A percentile compares a stretch with the other conserved stretches of the same genome.
Evolutionary conservation across 495 filamentous ascomycete species (phyloP).

Genomic region (Cryomyces minteri): DNA sequence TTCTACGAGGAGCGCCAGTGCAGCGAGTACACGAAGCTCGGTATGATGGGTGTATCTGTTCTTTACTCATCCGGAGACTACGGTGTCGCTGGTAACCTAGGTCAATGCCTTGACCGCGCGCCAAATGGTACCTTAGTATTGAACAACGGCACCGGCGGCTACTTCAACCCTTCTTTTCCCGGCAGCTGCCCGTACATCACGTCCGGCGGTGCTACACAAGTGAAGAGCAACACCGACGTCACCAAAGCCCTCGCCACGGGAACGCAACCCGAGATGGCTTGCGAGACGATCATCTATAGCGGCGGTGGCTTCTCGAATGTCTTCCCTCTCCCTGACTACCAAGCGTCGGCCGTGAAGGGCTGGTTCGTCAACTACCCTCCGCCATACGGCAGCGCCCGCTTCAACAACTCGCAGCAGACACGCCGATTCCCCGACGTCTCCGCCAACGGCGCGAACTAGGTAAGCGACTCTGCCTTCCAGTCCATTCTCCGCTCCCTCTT

Average conservation of each 20-base stretch:
- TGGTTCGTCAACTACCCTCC: slow-evolving; percentile 31
- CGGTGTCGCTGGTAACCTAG: slow-evolving; percentile 27
- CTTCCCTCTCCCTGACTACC: slow-evolving; percentile 39
- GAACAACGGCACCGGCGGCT: slow-evolving; percentile 17
- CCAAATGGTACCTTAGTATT: slow-evolving; percentile 3
- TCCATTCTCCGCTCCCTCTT: no score
- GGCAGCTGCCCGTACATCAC: slow-evolving; percentile 33
- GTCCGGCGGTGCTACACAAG: slow-evolving; percentile 28
- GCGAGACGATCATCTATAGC: slow-evolving; percentile 9
- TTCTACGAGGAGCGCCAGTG: slow-evolving; percentile 39
- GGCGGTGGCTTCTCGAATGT: slow-evolving; percentile 56
- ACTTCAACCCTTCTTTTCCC: slow-evolving; percentile 32
- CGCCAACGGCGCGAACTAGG: slow-evolving; percentile 22
- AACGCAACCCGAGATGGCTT: slow-evolving; percentile 5
- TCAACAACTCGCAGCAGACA: slow-evolving; percentile 39
- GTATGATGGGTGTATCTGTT: slow-evolving; percentile 39
- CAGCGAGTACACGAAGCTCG: slow-evolving; percentile 46
- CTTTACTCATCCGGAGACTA: slow-evolving; percentile 42
- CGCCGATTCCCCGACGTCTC: slow-evolving; percentile 48
- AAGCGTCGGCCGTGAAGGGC: slow-evolving; percentile 29
- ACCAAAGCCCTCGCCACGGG: neutral
- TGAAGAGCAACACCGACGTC: slow-evolving; percentile 18
- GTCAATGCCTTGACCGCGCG: neutral
- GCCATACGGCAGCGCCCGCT: slow-evolving; percentile 26
- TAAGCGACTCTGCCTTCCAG: neutral